Percentiles rank a stretch among this genome's conserved stretches.
phyloP scores from a whole-genome alignment of 2,329 filamentous ascomycete species.

The Monosporascus sp. region DNA sequence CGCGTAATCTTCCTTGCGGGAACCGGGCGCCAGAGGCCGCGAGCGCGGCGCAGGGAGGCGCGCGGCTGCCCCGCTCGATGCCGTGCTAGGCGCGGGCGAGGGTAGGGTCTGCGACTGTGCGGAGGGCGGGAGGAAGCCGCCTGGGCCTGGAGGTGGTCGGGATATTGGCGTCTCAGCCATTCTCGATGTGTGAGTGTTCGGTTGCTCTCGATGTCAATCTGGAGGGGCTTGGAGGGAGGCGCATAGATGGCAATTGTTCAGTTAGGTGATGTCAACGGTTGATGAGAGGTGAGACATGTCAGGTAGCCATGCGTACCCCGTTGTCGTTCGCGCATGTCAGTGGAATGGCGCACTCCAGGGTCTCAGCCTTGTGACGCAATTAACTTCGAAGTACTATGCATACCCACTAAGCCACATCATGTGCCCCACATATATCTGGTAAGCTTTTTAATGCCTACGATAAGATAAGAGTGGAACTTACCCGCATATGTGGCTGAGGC shows the following conservation, averaged over 20 bases:
- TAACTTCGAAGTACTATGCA: background rate
- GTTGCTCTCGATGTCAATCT: background rate
- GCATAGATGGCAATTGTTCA: background rate
- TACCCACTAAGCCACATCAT: too few relatives aligned
- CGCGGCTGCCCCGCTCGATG: constrained; percentile 35
- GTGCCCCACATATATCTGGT: too few relatives aligned
- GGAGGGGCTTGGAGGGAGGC: background rate
- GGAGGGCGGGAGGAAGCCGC: constrained; percentile 45
- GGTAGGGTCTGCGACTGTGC: constrained; percentile 32
- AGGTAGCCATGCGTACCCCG: background rate
- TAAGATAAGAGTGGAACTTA: background rate
- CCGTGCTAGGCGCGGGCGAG: constrained; percentile 49
- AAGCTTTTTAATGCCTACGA: background rate
- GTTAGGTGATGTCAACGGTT: background rate
- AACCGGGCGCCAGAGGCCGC: constrained; percentile 49
- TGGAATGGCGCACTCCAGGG: background rate
- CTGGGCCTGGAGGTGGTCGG: constrained; percentile 16
- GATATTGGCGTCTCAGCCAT: constrained; percentile 14
- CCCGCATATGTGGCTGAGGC: background rate
- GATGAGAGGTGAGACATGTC: constrained; percentile 1
- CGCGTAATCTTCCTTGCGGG: constrained; percentile 55
- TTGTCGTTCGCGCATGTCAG: too few relatives aligned
- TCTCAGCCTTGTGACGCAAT: constrained; percentile 19
- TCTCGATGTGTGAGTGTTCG: constrained; percentile 2
- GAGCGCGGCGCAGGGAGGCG: constrained; percentile 51